Conservation (phyloP, 169 alveolate genomes). For the Miamiensis avidus region DNA sequence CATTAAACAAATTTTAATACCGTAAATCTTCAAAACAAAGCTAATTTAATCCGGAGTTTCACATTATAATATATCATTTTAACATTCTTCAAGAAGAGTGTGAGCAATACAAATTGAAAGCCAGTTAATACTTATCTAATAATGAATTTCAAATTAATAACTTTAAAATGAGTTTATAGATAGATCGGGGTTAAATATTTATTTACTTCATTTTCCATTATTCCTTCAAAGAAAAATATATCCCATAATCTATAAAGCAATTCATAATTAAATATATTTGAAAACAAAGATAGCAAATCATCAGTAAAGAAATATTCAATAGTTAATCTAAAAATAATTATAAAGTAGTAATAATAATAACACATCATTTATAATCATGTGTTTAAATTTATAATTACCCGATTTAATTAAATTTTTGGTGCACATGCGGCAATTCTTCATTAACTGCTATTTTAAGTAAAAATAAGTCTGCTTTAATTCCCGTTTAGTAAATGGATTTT, state of each 20-base stretch:
- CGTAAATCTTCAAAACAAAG: slow-evolving; percentile 2
- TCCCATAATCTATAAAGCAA: slow-evolving; percentile 8
- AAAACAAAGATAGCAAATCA: slow-evolving; percentile 1
- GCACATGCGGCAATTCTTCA: slow-evolving; percentile 1
- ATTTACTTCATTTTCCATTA: slow-evolving; percentile 7
- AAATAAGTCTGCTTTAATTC: slow-evolving; percentile 2
- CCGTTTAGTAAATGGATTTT: not conserved
- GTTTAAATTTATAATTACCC: no score
- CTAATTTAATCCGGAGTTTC: not conserved
- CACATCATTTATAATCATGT: no score
- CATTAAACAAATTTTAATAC: not conserved
- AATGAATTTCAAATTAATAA: not conserved
- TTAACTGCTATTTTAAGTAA: not conserved
- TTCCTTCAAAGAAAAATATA: slow-evolving; percentile 4
- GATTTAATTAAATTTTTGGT: not conserved
- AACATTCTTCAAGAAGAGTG: not conserved
- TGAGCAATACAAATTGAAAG: not conserved
- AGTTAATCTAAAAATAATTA: no score
- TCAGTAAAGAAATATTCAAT: not conserved
- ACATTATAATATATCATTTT: slow-evolving; percentile 2
- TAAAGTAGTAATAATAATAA: no score
- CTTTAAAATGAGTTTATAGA: not conserved
- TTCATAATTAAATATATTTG: not conserved
- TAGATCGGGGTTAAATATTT: not conserved
- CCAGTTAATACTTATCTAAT: not conserved